phyloP scores from a whole-genome alignment of 208 protist species.

The Acanthamoeba culbertsoni region DNA sequence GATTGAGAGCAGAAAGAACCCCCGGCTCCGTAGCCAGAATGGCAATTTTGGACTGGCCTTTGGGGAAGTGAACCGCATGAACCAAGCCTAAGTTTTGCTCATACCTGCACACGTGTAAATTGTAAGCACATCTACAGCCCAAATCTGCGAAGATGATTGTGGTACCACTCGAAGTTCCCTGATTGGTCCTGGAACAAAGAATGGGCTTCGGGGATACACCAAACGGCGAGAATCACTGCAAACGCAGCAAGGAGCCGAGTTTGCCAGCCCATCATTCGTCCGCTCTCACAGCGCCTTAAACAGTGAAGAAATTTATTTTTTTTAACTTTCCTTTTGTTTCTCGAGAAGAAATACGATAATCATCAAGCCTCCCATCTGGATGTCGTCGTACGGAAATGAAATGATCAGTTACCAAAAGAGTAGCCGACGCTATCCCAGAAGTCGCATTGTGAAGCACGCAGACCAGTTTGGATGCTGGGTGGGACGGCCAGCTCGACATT shows the following conservation, averaged over 20 bases:
- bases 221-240: neutral
- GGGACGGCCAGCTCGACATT: neutral
- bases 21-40: neutral
- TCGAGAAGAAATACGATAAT: too few species aligned
- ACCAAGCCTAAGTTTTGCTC: neutral
- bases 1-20: neutral
- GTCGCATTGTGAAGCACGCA: neutral
- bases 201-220: neutral
- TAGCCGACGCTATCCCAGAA: slow-evolving; percentile 15
- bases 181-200: neutral
- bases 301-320: too few species aligned
- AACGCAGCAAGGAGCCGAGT: too few species aligned
- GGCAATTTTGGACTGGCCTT: neutral
- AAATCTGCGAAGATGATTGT: neutral
- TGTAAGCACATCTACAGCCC: neutral
- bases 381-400: too few species aligned
- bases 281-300: too few species aligned
- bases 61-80: neutral
- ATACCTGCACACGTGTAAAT: neutral
- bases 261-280: too few species aligned
- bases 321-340: too few species aligned
- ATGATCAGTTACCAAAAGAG: neutral
- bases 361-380: too few species aligned
- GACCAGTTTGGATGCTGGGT: neutral
- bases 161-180: neutral